Evolutionary conservation across 305 asterid genomes (phyloP).

Genomic region (Lippia alba): DNA sequence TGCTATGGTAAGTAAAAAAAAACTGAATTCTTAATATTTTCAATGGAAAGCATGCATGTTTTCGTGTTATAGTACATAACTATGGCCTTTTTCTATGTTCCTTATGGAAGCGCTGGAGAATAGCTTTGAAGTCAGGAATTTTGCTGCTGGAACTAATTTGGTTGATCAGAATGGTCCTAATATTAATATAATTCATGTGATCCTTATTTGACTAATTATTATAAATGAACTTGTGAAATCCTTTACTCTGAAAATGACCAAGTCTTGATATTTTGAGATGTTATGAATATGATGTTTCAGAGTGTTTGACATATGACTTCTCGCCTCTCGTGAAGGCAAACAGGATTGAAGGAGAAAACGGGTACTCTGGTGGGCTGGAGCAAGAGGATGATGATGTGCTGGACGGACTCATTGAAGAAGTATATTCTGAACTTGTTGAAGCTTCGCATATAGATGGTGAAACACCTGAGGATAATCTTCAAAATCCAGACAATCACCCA

Average conservation of each 20-base stretch:
- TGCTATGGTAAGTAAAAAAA: slow-evolving; percentile 39
- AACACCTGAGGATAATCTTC: slow-evolving; percentile 22
- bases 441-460: slow-evolving; percentile 11
- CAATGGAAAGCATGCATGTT: not conserved
- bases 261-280: slow-evolving; percentile 4
- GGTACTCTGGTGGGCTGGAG: not conserved
- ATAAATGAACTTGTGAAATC: not conserved
- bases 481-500: slow-evolving; percentile 1
- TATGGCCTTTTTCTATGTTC: not conserved
- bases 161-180: not conserved
- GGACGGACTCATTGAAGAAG: slow-evolving; percentile 37
- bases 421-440: slow-evolving; percentile 25
- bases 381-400: slow-evolving; percentile 19
- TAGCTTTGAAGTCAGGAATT: not conserved
- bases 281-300: slow-evolving; percentile 46
- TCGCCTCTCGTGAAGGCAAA: no score
- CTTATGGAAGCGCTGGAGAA: not conserved
- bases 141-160: not conserved
- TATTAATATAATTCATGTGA: not conserved
- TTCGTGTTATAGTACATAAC: slow-evolving; percentile 1
- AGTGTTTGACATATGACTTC: slow-evolving; percentile 50
- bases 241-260: not conserved
- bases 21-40: not conserved
- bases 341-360: no score
- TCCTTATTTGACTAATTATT: not conserved